Percentiles rank a stretch among this genome's conserved stretches.
phyloP scores from a whole-genome alignment of 768 basidiomycete species.

The Pleurotus pulmonarius region DNA sequence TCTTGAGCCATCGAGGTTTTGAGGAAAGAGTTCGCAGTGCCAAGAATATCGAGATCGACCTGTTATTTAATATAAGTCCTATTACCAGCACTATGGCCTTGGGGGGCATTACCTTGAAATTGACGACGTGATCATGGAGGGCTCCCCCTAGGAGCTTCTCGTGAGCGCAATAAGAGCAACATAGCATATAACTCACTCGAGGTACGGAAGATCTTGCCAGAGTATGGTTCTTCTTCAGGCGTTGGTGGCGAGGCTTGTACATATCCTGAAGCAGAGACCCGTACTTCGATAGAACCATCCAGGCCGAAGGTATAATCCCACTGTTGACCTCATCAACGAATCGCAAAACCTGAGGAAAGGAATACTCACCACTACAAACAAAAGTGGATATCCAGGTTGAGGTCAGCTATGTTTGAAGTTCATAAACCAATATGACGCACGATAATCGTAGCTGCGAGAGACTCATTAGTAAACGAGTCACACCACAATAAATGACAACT shows the following conservation, averaged over 20 bases:
- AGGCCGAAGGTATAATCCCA: conserved; percentile 67
- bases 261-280: conserved; percentile 64
- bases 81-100: no score
- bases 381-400: background rate
- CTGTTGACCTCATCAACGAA: conserved; percentile 28
- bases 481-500: conserved; percentile 18
- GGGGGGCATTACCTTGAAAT: conserved; percentile 38
- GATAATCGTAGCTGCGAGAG: conserved; percentile 44
- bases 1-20: conserved; percentile 48
- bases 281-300: conserved; percentile 65
- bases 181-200: conserved; percentile 36
- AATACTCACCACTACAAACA: background rate
- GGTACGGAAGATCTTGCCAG: conserved; percentile 49
- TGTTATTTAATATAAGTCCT: conserved; percentile 15
- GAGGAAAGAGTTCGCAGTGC: conserved; percentile 55
- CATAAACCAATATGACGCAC: conserved; percentile 26
- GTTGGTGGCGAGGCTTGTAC: conserved; percentile 64
- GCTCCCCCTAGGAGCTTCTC: conserved; percentile 46
- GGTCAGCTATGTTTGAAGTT: no score
- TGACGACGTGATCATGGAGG: conserved; percentile 66
- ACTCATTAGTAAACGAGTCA: background rate
- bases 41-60: conserved; percentile 64
- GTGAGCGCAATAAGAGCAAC: background rate
- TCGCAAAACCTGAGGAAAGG: background rate
- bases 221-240: conserved; percentile 43